Evolutionary conservation across 495 filamentous ascomycete genomes (phyloP).

Genomic region (Aspergillus incahuasiensis): DNA sequence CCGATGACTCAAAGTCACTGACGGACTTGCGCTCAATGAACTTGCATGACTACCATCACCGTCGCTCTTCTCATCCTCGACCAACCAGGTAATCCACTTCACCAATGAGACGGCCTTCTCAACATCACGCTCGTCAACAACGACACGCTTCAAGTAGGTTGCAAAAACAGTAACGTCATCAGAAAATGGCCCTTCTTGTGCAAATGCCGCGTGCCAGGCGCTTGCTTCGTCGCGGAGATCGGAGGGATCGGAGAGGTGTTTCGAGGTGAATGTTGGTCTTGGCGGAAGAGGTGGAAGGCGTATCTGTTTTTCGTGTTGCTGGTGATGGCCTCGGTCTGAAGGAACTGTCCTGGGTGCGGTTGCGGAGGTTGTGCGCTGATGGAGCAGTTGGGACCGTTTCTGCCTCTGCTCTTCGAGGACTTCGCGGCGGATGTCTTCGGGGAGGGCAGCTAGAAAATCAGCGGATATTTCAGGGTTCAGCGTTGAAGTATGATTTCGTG

Average conservation of each 20-base stretch:
- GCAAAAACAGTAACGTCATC: slow-evolving; percentile 72
- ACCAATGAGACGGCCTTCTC: slow-evolving; percentile 65
- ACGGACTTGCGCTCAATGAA: background rate
- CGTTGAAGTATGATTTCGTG: slow-evolving; percentile 5
- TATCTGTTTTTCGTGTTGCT: slow-evolving; percentile 36
- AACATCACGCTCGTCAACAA: slow-evolving; percentile 68
- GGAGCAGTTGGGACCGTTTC: slow-evolving; percentile 49
- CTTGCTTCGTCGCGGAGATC: slow-evolving; percentile 59
- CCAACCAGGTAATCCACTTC: slow-evolving; percentile 67
- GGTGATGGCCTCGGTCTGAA: slow-evolving; percentile 4
- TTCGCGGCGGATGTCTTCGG: slow-evolving; percentile 73
- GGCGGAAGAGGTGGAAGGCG: slow-evolving; percentile 47
- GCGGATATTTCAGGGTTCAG: slow-evolving; percentile 44
- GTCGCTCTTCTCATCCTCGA: slow-evolving; percentile 45
- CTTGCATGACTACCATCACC: background rate
- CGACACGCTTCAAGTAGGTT: slow-evolving; percentile 63
- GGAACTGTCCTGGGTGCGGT: background rate
- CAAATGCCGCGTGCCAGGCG: slow-evolving; percentile 65
- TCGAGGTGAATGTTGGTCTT: slow-evolving; percentile 62
- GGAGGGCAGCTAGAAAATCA: slow-evolving; percentile 74
- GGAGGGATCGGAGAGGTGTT: slow-evolving; percentile 46
- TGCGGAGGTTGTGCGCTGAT: slow-evolving; percentile 21
- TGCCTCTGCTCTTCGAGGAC: slow-evolving; percentile 73
- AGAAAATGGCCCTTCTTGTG: slow-evolving; percentile 62
- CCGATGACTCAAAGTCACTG: background rate